Evolutionary conservation across 2,329 filamentous ascomycete genomes (phyloP).

Genomic region (Arachnomyces sp.): DNA sequence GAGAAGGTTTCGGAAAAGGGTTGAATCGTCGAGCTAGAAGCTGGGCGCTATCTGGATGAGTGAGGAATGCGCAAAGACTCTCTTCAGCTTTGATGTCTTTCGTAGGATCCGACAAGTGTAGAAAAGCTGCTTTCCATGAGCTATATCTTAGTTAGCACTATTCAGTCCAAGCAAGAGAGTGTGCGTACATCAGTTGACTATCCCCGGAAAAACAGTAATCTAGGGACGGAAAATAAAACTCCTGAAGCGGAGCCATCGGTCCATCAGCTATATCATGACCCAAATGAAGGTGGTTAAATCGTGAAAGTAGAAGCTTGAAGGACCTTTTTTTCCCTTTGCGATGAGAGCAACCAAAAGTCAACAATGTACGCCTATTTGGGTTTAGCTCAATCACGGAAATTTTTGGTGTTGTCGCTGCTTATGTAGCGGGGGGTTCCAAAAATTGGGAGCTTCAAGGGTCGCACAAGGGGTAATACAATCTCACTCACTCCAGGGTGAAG

Average conservation of each 20-base stretch:
- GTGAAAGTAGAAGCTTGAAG: not conserved
- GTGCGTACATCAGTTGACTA: conserved; percentile 63
- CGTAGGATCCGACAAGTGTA: conserved; percentile 40
- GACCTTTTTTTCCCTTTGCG: not conserved
- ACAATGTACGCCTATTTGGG: conserved; percentile 30
- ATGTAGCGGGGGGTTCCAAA: too few species aligned
- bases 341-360: conserved; percentile 20
- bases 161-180: conserved; percentile 2
- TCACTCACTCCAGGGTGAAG: too few species aligned
- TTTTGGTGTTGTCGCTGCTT: not conserved
- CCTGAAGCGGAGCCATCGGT: conserved; percentile 62
- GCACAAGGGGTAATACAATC: too few species aligned
- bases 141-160: conserved; percentile 37
- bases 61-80: conserved; percentile 62
- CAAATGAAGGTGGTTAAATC: not conserved
- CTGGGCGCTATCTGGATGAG: conserved; percentile 59
- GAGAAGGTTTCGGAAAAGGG: conserved; percentile 57
- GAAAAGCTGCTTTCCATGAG: conserved; percentile 52
- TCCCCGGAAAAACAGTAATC: conserved; percentile 78
- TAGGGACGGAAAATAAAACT: conserved; percentile 75
- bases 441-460: too few species aligned
- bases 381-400: conserved; percentile 18
- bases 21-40: conserved; percentile 62
- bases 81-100: conserved; percentile 43
- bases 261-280: conserved; percentile 33